These are phyloP conservation scores for Noccaea bulbosa DNA, from an alignment of 345 rosid genomes.

Conservation along the genomic window DNA sequence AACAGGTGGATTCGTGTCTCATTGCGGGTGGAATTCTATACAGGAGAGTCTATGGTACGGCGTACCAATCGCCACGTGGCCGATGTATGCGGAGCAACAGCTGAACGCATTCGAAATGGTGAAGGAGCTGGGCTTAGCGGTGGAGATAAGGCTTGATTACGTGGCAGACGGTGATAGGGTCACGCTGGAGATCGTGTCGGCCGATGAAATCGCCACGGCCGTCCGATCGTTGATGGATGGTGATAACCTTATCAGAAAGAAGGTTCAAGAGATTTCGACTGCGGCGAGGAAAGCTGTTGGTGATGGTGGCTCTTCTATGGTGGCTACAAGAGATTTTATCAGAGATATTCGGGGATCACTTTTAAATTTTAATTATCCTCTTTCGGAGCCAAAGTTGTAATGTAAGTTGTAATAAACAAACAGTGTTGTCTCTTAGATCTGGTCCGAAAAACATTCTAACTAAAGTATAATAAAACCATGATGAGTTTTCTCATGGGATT, in stretches of 20 bases:
- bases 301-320: slow-evolving; percentile 58
- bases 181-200: neutral
- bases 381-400: neutral
- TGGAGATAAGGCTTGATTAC: slow-evolving; percentile 55
- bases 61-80: slow-evolving; percentile 59
- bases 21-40: slow-evolving; percentile 70
- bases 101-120: slow-evolving; percentile 55
- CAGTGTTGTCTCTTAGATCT: neutral
- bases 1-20: slow-evolving; percentile 66
- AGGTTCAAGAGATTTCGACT: slow-evolving; percentile 44
- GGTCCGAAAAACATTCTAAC: too few relatives aligned
- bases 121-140: slow-evolving; percentile 49
- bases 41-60: slow-evolving; percentile 59
- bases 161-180: slow-evolving; percentile 44
- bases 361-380: slow-evolving; percentile 4
- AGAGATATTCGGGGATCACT: slow-evolving; percentile 36
- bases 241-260: slow-evolving; percentile 33
- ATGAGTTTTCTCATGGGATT: too few relatives aligned
- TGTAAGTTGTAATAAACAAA: neutral
- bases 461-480: too few relatives aligned
- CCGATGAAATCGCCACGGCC: slow-evolving; percentile 51
- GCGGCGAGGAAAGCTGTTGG: slow-evolving; percentile 42
- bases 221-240: slow-evolving; percentile 51
- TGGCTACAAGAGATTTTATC: slow-evolving; percentile 42
- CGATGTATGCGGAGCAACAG: slow-evolving; percentile 58